phyloP scores from a whole-genome alignment of 2,329 filamentous ascomycete species.

The Curvularia sp. region DNA sequence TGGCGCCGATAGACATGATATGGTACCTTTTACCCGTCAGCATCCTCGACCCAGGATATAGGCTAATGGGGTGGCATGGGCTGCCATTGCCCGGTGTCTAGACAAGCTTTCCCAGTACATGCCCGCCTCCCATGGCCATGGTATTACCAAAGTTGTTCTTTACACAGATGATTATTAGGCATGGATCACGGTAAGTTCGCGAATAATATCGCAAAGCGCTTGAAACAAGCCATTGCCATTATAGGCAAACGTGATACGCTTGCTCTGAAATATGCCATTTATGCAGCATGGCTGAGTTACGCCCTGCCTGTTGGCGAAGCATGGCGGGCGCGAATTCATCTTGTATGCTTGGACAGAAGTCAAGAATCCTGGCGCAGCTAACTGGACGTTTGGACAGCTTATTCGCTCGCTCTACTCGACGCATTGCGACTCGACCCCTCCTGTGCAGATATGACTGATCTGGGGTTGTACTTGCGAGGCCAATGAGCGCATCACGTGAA shows the following conservation, averaged over 20 bases:
- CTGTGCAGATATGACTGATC: background rate
- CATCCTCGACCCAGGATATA: slow-evolving; percentile 23
- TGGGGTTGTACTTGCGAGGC: background rate
- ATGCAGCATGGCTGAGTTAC: slow-evolving; percentile 21
- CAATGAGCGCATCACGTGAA: background rate
- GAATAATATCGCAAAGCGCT: background rate
- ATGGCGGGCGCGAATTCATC: slow-evolving; percentile 12
- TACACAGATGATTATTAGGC: background rate
- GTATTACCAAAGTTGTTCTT: slow-evolving; percentile 8
- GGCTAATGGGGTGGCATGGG: slow-evolving; percentile 11
- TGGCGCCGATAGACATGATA: slow-evolving; percentile 12
- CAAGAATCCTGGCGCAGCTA: background rate
- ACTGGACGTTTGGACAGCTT: background rate
- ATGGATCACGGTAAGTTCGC: background rate
- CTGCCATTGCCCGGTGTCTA: slow-evolving; percentile 8
- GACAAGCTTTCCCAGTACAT: slow-evolving; percentile 14
- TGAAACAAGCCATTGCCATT: slow-evolving; percentile 6
- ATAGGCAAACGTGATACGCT: slow-evolving; percentile 12
- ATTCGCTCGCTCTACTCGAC: background rate
- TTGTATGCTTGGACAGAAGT: slow-evolving; percentile 1
- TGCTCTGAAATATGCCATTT: slow-evolving; percentile 9
- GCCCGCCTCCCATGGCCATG: slow-evolving; percentile 1
- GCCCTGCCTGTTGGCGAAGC: slow-evolving; percentile 17
- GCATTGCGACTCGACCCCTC: background rate
- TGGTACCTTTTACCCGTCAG: slow-evolving; percentile 33